These are phyloP conservation scores for Blumeria graminis DNA, from an alignment of 2,329 filamentous ascomycete genomes.

Conservation along the genomic window DNA sequence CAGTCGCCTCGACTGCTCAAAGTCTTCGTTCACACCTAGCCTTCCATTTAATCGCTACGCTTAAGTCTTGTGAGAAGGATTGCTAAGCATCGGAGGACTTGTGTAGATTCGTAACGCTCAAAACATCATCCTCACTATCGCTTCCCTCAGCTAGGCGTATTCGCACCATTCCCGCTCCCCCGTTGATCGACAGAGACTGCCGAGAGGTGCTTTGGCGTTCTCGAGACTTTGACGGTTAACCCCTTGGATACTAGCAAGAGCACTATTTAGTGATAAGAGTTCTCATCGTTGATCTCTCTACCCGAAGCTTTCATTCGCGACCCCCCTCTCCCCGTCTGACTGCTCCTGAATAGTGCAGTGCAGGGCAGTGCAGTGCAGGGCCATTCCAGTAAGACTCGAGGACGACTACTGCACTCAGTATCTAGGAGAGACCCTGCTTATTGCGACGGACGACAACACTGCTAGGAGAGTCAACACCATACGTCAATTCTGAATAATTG, in stretches of 20 bases:
- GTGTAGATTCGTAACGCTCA: too few relatives aligned
- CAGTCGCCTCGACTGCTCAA: too few relatives aligned
- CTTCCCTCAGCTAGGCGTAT: too few relatives aligned
- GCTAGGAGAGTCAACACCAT: neutral
- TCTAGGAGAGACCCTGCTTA: too few relatives aligned
- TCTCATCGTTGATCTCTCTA: neutral
- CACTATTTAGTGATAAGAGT: neutral
- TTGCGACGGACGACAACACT: too few relatives aligned
- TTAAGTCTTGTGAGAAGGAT: too few relatives aligned
- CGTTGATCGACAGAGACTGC: neutral
- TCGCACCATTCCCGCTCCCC: neutral
- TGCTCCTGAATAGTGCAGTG: neutral
- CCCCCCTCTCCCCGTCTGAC: neutral
- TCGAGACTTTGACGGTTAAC: neutral
- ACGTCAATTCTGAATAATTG: neutral
- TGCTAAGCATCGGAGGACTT: too few relatives aligned
- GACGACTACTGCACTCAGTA: too few relatives aligned
- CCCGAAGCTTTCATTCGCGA: neutral
- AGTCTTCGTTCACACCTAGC: too few relatives aligned
- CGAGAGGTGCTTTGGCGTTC: constrained; percentile 5
- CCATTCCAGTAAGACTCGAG: neutral
- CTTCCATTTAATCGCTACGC: too few relatives aligned
- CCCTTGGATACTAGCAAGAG: too few relatives aligned
- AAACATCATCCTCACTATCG: too few relatives aligned
- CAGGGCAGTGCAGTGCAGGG: neutral